Conservation (phyloP, 768 basidiomycete species). For the Suillus cothurnatus region DNA sequence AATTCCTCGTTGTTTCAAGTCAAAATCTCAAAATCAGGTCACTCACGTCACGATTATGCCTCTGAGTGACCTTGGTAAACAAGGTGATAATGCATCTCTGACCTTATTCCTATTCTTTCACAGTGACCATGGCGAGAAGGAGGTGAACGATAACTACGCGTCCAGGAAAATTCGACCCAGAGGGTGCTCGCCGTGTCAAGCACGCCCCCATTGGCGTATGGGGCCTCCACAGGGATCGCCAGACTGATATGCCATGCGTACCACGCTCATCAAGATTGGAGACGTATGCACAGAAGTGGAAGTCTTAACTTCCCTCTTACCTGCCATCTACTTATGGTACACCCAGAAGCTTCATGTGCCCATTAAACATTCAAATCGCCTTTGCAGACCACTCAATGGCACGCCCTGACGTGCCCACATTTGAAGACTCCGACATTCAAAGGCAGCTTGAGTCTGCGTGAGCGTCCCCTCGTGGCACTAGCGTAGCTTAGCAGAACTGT, state of each 20-base stretch:
- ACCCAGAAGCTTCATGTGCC: conserved; percentile 13
- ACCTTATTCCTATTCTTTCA: not conserved
- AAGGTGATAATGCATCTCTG: conserved; percentile 4
- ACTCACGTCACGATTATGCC: too few species aligned
- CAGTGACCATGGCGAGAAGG: not conserved
- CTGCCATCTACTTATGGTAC: conserved; percentile 68
- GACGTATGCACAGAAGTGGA: conserved; percentile 47
- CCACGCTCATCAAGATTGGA: conserved; percentile 49
- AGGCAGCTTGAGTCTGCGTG: conserved; percentile 63
- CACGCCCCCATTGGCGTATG: conserved; percentile 71
- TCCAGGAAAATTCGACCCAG: conserved; percentile 37
- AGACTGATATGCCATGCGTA: conserved; percentile 39
- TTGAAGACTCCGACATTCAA: conserved; percentile 66
- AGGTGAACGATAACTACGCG: conserved; percentile 14
- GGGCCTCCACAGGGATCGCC: conserved; percentile 72
- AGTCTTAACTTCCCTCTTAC: conserved; percentile 50
- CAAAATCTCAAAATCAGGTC: too few species aligned
- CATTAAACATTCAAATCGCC: conserved; percentile 1
- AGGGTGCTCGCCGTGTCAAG: conserved; percentile 45
- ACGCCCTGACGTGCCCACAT: conserved; percentile 77
- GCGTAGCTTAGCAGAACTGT: conserved; percentile 67
- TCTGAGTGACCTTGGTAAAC: too few species aligned
- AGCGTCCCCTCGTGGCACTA: conserved; percentile 43
- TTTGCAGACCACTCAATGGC: conserved; percentile 53
- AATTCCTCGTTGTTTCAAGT: not conserved